Evolutionary conservation across 2,329 filamentous ascomycete genomes (phyloP), one percentile per base, ranked within the genome.

Genomic region (Colletotrichum viniferum): DNA sequence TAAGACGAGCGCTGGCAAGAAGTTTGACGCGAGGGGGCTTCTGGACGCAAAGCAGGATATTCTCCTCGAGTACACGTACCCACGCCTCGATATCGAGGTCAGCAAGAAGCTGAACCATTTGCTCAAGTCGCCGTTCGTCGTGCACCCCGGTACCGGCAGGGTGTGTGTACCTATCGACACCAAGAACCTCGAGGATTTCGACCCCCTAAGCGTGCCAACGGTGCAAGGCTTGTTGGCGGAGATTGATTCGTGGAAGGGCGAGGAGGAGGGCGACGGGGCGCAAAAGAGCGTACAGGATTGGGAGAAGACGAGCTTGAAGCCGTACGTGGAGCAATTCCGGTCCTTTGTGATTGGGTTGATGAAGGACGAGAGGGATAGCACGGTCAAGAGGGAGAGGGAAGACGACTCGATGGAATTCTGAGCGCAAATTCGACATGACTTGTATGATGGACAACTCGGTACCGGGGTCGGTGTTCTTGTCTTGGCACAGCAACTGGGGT

Each of bases 91-190:
- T 88, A 96, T 97, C 77, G 96, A 98, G 84, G 97, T 99, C 82
- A 97, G 94, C 82, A 98, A 98, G 88, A 98, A 98, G 83, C 92
- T 98, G 73, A 98, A 98, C 87, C 97, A 99, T 90, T 92, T 99
- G 89, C 92, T 99, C 79, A 99, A 99, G 84, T 96, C 94, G 77
- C 97, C 97, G 1, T 99, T 99, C 81, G 96, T 98, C 76, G 93
- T 99, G 48, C 97, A 99, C 83, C 97, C 97, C 0, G 96, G 96
- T 21, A 99, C 97, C 0, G 96, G 97, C 1, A 88, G 96, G 70
- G 95, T 99, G 8, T 99, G 97, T 86, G 97, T 99, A 67, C 97
- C 97, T 3, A 98, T 99, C 80, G 95, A 98, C 82, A 90, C 92
- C 2, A 86, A 87, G 43, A 88, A 86, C 7, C 90, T 96, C 1